A percentile compares a stretch with the other conserved stretches of the same genome.
Evolutionary conservation across 306 rosid genomes (phyloP).

Genomic region (Comarum palustre): DNA sequence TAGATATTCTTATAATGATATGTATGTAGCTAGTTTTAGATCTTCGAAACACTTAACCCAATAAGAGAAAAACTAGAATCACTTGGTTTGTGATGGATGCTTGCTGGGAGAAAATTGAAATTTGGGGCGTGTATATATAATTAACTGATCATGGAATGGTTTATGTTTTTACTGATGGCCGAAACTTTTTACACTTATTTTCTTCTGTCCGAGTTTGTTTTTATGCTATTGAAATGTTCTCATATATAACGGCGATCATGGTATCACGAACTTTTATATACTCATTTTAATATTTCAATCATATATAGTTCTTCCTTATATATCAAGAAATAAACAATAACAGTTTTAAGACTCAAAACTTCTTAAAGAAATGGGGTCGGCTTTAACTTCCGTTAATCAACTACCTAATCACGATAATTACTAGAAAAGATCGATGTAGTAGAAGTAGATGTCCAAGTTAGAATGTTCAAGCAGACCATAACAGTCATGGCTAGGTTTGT

Average conservation of each 20-base stretch:
- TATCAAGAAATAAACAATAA: background rate
- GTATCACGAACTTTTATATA: background rate
- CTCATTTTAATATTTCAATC: background rate
- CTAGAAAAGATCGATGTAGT: background rate
- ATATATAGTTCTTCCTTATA: background rate
- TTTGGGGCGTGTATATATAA: background rate
- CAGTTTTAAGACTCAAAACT: background rate
- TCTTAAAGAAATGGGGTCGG: background rate
- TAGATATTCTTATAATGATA: background rate
- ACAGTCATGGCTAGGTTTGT: conserved; percentile 1
- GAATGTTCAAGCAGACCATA: background rate
- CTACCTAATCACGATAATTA: conserved; percentile 19
- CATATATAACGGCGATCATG: background rate
- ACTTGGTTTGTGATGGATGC: background rate
- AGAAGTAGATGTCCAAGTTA: background rate
- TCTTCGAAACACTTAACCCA: background rate
- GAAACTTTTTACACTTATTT: too few relatives aligned
- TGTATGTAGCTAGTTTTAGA: background rate
- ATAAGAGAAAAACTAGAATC: background rate
- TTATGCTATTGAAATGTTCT: background rate
- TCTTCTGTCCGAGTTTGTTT: background rate
- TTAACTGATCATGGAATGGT: background rate
- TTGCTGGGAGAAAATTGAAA: background rate
- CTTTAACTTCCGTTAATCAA: conserved; percentile 5
- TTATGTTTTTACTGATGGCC: background rate